These are phyloP conservation scores for Chlorella sp. DNA, from an alignment of 139 green algal genomes.

Conservation along the genomic window DNA sequence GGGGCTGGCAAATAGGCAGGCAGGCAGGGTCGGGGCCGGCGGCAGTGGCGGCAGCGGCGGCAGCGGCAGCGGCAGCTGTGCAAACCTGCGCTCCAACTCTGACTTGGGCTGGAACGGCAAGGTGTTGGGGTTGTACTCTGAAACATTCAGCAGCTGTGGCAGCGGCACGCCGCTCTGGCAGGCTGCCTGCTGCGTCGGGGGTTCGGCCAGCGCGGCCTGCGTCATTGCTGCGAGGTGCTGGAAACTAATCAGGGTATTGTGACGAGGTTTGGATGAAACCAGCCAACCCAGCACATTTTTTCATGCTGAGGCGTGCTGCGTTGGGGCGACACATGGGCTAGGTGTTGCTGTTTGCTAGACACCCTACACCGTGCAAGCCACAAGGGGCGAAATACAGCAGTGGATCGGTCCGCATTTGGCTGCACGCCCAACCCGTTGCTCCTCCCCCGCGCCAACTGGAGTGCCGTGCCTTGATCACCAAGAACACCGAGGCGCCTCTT, in stretches of 20 bases:
- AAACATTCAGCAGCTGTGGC: conserved; percentile 7
- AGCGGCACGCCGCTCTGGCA: conserved; percentile 8
- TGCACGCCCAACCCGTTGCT: too few relatives aligned
- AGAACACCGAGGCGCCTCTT: too few relatives aligned
- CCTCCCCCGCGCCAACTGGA: too few relatives aligned
- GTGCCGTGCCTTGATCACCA: too few relatives aligned
- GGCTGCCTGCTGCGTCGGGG: too few relatives aligned
- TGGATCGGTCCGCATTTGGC: too few relatives aligned
- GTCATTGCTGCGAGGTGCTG: not conserved
- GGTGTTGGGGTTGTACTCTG: conserved; percentile 4
- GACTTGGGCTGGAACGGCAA: not conserved
- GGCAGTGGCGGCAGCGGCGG: not conserved
- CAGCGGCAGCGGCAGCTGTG: not conserved
- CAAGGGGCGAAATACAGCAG: too few relatives aligned
- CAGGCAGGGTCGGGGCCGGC: not conserved
- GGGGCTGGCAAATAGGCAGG: not conserved
- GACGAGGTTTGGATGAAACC: not conserved
- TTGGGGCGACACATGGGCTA: not conserved
- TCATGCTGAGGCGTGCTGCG: not conserved
- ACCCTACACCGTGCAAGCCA: too few relatives aligned
- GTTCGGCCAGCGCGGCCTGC: not conserved
- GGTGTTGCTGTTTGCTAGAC: too few relatives aligned
- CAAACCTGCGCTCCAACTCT: not conserved
- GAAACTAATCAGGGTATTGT: too few relatives aligned
- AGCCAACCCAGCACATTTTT: not conserved